Conservation (phyloP, 1,139 yeast genomes). For the Sugiyamaella pinicola region DNA sequence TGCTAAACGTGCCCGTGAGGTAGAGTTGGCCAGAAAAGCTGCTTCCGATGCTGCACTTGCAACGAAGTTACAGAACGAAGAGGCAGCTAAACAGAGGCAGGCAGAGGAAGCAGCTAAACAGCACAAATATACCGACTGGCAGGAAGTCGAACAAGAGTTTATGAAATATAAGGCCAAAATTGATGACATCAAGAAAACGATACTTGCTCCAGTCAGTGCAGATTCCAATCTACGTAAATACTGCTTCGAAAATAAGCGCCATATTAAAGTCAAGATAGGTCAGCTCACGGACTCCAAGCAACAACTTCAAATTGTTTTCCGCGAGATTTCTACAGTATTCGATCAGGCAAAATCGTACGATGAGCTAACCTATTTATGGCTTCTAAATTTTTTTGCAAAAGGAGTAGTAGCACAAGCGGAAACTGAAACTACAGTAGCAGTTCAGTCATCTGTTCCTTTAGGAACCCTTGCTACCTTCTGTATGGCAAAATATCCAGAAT, state of each 20-base stretch:
- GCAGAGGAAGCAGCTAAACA: constrained; percentile 28
- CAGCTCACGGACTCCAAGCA: constrained; percentile 73
- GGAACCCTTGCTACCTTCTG: constrained; percentile 65
- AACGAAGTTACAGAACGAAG: constrained; percentile 22
- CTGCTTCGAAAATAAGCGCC: constrained; percentile 55
- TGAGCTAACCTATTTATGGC: constrained; percentile 65
- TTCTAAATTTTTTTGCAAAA: constrained; percentile 79
- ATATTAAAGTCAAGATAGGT: constrained; percentile 86
- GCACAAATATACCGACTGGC: constrained; percentile 25
- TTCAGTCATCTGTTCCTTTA: constrained; percentile 77
- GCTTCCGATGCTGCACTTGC: constrained; percentile 24
- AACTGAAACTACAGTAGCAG: constrained; percentile 81
- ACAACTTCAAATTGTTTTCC: constrained; percentile 56
- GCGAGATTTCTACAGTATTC: constrained; percentile 51
- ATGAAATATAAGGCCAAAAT: constrained; percentile 55
- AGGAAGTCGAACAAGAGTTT: constrained; percentile 22
- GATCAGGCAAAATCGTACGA: constrained; percentile 48
- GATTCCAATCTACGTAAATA: constrained; percentile 46
- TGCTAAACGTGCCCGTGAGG: constrained; percentile 27
- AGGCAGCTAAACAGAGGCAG: constrained; percentile 24
- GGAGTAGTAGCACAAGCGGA: constrained; percentile 90
- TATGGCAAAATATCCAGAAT: constrained; percentile 60
- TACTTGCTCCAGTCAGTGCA: constrained; percentile 42
- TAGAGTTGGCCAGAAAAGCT: constrained; percentile 33
- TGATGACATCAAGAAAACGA: constrained; percentile 56